These are phyloP conservation scores for Pichia eremophila DNA, from an alignment of 805 yeast genomes.

Conservation along the genomic window DNA sequence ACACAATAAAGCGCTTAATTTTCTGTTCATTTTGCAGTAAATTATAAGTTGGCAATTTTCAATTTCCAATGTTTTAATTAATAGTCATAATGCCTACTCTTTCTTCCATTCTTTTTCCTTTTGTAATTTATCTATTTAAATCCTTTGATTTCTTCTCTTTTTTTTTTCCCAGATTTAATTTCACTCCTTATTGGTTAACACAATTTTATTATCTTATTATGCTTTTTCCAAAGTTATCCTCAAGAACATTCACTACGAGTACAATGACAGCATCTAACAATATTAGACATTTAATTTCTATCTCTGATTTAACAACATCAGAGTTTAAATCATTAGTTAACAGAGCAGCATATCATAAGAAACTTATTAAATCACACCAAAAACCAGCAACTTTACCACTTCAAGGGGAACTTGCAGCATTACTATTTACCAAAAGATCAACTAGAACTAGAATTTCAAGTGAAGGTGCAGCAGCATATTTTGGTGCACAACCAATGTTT, in stretches of 20 bases:
- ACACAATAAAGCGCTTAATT: slow-evolving; percentile 10
- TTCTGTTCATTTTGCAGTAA: not conserved
- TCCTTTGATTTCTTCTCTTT: not conserved
- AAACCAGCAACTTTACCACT: slow-evolving; percentile 38
- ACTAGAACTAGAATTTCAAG: slow-evolving; percentile 91
- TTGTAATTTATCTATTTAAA: not conserved
- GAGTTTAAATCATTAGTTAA: slow-evolving; percentile 67
- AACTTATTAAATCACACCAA: slow-evolving; percentile 47
- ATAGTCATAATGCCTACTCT: not conserved
- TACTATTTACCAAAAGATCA: slow-evolving; percentile 83
- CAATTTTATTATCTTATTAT: not conserved
- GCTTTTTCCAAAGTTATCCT: slow-evolving; percentile 14
- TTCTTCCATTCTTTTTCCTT: not conserved
- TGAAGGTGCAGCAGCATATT: slow-evolving; percentile 88
- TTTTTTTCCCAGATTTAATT: not conserved
- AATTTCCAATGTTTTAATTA: not conserved
- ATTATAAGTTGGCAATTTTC: no score
- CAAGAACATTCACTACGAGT: slow-evolving; percentile 23
- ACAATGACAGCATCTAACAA: slow-evolving; percentile 13
- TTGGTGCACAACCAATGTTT: slow-evolving; percentile 95
- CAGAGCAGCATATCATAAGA: slow-evolving; percentile 65
- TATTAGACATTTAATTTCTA: slow-evolving; percentile 71
- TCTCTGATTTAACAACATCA: slow-evolving; percentile 61
- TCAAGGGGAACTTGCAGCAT: slow-evolving; percentile 72
- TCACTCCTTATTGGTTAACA: not conserved